Conservation (phyloP, 352 stramenopile species). For the Saprolegnia parasitica region DNA sequence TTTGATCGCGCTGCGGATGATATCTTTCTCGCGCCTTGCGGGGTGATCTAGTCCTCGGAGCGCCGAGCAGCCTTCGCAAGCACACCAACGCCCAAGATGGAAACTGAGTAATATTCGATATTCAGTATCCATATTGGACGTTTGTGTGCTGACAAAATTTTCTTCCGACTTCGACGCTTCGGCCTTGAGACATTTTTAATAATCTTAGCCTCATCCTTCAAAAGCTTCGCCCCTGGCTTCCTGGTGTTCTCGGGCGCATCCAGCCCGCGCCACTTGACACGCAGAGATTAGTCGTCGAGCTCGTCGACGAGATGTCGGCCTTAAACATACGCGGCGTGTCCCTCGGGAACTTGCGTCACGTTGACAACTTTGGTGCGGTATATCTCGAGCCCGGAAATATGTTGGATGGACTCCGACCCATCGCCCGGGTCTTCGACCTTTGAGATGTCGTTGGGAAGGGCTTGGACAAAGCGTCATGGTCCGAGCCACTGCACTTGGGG, state of each 20-base stretch:
- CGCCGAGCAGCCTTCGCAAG: too few species aligned
- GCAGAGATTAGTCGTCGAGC: conserved; percentile 12
- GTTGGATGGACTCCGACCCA: conserved; percentile 15
- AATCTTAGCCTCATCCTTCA: background rate
- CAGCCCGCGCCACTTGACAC: background rate
- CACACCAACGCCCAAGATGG: too few species aligned
- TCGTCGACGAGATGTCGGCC: conserved; percentile 30
- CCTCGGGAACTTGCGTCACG: conserved; percentile 13
- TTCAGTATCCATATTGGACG: too few species aligned
- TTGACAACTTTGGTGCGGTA: conserved; percentile 20
- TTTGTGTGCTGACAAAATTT: too few species aligned
- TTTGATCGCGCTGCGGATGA: too few species aligned
- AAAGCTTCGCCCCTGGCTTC: background rate
- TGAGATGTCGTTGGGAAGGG: conserved; percentile 7
- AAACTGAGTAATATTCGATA: too few species aligned
- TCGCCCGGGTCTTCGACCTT: conserved; percentile 28
- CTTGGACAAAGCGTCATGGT: conserved; percentile 6
- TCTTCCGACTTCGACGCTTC: background rate
- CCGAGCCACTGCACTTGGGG: conserved; percentile 27
- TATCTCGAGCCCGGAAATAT: conserved; percentile 29
- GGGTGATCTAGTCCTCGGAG: too few species aligned
- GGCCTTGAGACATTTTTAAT: background rate
- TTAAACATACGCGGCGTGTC: conserved; percentile 24
- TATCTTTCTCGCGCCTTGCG: too few species aligned
- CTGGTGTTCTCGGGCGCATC: background rate